Evolutionary conservation across 1,284 basidiomycete genomes (phyloP), one percentile per base, ranked within the genome.

Genomic region (Xerocomus tenax): DNA sequence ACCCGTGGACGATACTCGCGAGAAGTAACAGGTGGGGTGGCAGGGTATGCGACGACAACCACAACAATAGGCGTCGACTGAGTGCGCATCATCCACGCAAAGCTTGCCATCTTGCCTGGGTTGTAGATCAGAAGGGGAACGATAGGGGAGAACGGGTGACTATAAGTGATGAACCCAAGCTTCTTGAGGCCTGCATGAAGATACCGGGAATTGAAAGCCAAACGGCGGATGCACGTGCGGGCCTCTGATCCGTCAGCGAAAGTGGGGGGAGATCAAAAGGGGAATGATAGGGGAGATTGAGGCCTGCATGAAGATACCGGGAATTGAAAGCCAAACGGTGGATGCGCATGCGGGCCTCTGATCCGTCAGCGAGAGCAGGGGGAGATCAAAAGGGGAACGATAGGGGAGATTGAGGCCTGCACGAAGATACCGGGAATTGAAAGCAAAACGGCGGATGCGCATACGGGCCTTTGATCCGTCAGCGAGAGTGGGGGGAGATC

Each of bases 131-230:
- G 75, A 40, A 98, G 74, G 0, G 96, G 96, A 3, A 98, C 86
- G 58, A 98, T 92, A 3, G 96, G 95, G 23, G 89, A 92, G 61
- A 93, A 86, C 46, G 84, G 81, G 98, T 21, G 21, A 21, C 21
- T 4, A 62, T 94, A 98, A 8, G 91, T 88, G 73, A 98, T 96
- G 75, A 98, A 98, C 0, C 95, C 96, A 35, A 98, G 82, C 67
- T 93, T 95, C 60, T 82, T 76, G 48, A 98, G 77, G 5, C 87
- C 95, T 8, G 79, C 80, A 55, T 87, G 85, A 47, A 98, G 83
- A 72, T 98, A 98, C 12, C 92, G 82, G 21, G 90, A 78, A 73
- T 98, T 98, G 80, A 98, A 98, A 0, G 93, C 92, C 21, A 98
- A 76, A 28, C 95, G 81, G 39, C 86, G 82, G 10, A 98, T 74